phyloP scores from a whole-genome alignment of 257 asterid genomes.

The Ocimum tenuiflorum region DNA sequence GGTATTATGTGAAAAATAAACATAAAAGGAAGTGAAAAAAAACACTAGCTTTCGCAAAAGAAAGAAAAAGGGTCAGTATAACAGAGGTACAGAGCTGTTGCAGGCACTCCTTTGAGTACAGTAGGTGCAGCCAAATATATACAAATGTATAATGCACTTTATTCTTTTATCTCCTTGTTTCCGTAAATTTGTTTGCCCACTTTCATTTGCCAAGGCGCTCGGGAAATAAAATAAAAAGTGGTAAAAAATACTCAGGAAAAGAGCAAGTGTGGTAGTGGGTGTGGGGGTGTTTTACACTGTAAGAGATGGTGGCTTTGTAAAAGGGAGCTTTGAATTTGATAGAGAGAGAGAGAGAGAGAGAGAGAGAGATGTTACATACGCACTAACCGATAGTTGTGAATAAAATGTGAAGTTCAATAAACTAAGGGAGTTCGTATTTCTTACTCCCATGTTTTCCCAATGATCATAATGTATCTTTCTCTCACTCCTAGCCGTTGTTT shows the following conservation, averaged over 20 bases:
- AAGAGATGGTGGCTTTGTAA: slow-evolving; percentile 34
- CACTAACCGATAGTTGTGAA: slow-evolving; percentile 12
- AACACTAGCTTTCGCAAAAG: background rate
- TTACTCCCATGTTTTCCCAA: slow-evolving; percentile 21
- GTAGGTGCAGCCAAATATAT: slow-evolving; percentile 13
- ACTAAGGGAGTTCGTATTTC: background rate
- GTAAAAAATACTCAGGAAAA: slow-evolving; percentile 34
- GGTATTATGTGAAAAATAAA: background rate
- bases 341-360: slow-evolving; percentile 9
- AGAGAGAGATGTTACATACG: slow-evolving; percentile 1
- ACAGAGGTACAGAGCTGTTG: slow-evolving; percentile 17
- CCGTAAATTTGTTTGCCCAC: slow-evolving; percentile 14
- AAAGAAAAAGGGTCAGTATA: slow-evolving; percentile 15
- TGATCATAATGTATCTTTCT: slow-evolving; percentile 39
- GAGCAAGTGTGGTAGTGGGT: too few relatives aligned
- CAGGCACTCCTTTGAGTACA: slow-evolving; percentile 20
- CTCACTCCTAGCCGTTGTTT: slow-evolving; percentile 12
- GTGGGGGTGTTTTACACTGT: slow-evolving; percentile 20
- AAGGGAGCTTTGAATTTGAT: background rate
- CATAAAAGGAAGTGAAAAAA: background rate
- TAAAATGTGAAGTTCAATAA: background rate
- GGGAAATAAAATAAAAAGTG: slow-evolving; percentile 22
- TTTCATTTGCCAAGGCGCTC: slow-evolving; percentile 24
- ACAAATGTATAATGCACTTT: slow-evolving; percentile 8
- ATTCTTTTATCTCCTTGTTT: slow-evolving; percentile 1